phyloP scores from a whole-genome alignment of 2,329 filamentous ascomycete genomes.

The Monilinia polystroma region DNA sequence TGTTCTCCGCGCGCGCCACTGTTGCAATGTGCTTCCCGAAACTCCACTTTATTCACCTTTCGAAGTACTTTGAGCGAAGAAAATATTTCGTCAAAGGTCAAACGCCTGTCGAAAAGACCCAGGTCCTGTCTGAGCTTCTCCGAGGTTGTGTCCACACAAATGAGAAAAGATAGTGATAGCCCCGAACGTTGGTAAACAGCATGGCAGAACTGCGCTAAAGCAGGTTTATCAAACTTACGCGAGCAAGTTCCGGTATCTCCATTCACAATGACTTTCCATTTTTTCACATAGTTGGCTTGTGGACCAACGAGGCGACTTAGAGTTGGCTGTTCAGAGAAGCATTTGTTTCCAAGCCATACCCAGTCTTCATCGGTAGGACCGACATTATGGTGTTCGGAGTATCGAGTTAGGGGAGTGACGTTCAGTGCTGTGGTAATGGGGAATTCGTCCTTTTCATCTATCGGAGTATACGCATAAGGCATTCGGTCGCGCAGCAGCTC shows the following conservation, averaged over 20 bases:
- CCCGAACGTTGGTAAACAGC: background rate
- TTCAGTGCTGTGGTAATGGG: background rate
- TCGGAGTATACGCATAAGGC: background rate
- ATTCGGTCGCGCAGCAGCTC: background rate
- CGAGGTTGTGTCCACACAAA: background rate
- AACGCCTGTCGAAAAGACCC: background rate
- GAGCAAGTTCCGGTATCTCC: background rate
- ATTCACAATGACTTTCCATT: constrained; percentile 1
- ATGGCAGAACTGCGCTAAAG: background rate
- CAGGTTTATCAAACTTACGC: background rate
- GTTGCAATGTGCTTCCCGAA: background rate
- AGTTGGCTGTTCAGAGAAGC: background rate
- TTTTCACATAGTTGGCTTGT: background rate
- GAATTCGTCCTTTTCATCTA: background rate
- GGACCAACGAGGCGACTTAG: background rate
- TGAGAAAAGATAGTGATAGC: background rate
- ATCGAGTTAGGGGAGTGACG: background rate
- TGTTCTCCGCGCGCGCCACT: too few species aligned
- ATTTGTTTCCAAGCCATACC: background rate
- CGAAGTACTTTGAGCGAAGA: background rate
- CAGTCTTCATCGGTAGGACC: background rate
- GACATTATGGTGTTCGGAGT: background rate
- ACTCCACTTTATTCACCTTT: background rate
- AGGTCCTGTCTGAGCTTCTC: background rate
- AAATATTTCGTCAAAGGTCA: background rate